Conservation (phyloP, 306 rosid genomes). For the Erythrophleum fordii region DNA sequence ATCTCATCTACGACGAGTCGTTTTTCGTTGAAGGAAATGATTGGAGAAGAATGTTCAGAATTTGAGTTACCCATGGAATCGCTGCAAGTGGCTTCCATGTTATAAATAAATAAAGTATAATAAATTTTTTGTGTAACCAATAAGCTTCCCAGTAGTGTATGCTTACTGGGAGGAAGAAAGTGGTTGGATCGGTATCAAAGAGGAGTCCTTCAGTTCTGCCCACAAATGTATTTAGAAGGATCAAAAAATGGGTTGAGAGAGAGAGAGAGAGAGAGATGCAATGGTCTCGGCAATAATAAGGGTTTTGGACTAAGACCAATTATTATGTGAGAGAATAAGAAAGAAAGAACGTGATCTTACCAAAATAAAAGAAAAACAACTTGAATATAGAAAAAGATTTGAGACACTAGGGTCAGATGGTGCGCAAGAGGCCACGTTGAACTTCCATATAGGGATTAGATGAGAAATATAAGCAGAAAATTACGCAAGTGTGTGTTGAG, state of each 20-base stretch:
- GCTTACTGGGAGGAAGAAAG: conserved; percentile 28
- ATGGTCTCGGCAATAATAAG: conserved; percentile 59
- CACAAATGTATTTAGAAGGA: conserved; percentile 30
- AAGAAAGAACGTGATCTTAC: too few species aligned
- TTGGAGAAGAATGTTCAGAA: conserved; percentile 30
- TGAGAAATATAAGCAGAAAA: neutral
- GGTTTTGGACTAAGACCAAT: conserved; percentile 58
- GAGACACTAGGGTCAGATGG: too few species aligned
- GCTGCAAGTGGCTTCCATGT: conserved; percentile 18
- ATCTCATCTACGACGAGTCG: conserved; percentile 47
- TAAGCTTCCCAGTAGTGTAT: neutral
- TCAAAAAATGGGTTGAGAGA: neutral
- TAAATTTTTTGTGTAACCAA: too few species aligned
- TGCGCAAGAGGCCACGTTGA: conserved; percentile 43
- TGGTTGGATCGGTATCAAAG: conserved; percentile 34
- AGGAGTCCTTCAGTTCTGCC: conserved; percentile 30
- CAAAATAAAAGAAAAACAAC: neutral
- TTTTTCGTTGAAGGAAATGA: conserved; percentile 42
- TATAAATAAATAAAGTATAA: neutral
- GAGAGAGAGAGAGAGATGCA: conserved; percentile 42
- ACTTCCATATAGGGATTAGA: neutral
- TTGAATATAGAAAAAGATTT: conserved; percentile 15
- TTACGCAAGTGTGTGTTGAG: neutral
- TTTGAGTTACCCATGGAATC: neutral
- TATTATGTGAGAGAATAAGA: conserved; percentile 15